Conservation (phyloP, 2,329 filamentous ascomycete genomes). For the Microthyrium microscopicum region DNA sequence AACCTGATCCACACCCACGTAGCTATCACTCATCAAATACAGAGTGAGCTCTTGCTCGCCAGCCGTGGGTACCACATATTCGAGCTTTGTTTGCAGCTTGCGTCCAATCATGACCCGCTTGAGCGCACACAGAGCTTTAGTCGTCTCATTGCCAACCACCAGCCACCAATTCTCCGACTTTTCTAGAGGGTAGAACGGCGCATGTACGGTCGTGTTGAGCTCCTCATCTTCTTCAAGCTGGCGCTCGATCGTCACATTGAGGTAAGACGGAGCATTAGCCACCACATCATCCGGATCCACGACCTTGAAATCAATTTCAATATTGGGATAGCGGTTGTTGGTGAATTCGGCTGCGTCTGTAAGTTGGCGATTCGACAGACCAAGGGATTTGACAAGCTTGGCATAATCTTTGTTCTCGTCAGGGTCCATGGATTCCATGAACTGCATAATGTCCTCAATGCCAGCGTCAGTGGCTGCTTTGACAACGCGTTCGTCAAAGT, state of each 20-base stretch:
- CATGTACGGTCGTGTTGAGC: conserved; percentile 73
- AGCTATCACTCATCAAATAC: conserved; percentile 93
- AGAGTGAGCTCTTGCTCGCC: conserved; percentile 80
- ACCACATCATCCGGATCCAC: conserved; percentile 65
- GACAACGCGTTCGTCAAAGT: conserved; percentile 72
- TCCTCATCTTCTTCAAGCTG: conserved; percentile 59
- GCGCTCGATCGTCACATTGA: conserved; percentile 72
- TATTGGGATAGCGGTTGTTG: conserved; percentile 88
- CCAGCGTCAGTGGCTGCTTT: conserved; percentile 65
- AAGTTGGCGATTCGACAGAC: conserved; percentile 66
- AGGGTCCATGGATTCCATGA: conserved; percentile 98
- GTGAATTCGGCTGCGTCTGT: conserved; percentile 86
- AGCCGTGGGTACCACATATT: conserved; percentile 72
- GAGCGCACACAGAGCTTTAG: conserved; percentile 75
- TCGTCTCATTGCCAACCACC: conserved; percentile 82
- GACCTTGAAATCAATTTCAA: conserved; percentile 79
- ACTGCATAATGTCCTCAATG: conserved; percentile 89
- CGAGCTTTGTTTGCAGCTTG: conserved; percentile 61
- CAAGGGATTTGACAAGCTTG: conserved; percentile 59
- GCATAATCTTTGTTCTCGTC: conserved; percentile 75
- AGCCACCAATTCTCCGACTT: conserved; percentile 99
- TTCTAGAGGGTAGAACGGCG: conserved; percentile 78
- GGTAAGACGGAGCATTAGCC: conserved; percentile 63
- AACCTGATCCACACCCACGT: conserved; percentile 93
- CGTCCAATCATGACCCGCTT: conserved; percentile 81